phyloP scores from a whole-genome alignment of 2,329 filamentous ascomycete genomes.

The Botrytis fragariae region DNA sequence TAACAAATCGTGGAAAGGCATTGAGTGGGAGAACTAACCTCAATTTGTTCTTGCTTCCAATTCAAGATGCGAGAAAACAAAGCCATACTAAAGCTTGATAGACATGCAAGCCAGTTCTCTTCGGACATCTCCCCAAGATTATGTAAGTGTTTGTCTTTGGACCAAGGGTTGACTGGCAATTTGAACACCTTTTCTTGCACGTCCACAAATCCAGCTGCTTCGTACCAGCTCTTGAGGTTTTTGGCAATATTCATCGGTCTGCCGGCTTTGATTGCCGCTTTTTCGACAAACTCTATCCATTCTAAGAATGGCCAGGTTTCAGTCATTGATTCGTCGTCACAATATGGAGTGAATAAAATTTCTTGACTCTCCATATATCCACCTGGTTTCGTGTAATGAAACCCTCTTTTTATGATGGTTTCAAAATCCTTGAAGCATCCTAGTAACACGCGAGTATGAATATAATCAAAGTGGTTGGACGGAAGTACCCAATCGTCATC shows the following conservation, averaged over 20 bases:
- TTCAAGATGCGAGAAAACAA: slow-evolving; percentile 31
- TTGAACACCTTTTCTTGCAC: slow-evolving; percentile 53
- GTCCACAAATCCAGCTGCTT: slow-evolving; percentile 54
- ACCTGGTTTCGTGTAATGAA: slow-evolving; percentile 35
- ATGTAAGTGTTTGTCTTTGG: slow-evolving; percentile 40
- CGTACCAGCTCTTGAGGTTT: slow-evolving; percentile 33
- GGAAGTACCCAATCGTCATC: slow-evolving; percentile 47
- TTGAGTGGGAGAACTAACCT: slow-evolving; percentile 24
- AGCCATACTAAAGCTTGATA: slow-evolving; percentile 33
- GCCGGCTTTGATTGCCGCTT: slow-evolving; percentile 28
- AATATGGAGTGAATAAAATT: slow-evolving; percentile 41
- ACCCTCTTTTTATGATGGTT: slow-evolving; percentile 54
- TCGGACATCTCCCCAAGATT: slow-evolving; percentile 32
- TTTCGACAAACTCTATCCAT: slow-evolving; percentile 28
- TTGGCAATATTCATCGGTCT: slow-evolving; percentile 31
- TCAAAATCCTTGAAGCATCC: slow-evolving; percentile 41
- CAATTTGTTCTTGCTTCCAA: slow-evolving; percentile 37
- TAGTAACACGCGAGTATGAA: slow-evolving; percentile 49
- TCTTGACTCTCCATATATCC: slow-evolving; percentile 44
- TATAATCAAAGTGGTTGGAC: slow-evolving; percentile 52
- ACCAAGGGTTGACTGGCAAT: slow-evolving; percentile 55
- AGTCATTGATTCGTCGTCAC: slow-evolving; percentile 44
- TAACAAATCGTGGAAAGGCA: too few species aligned
- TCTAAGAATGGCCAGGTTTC: slow-evolving; percentile 31
- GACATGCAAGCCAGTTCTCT: slow-evolving; percentile 32